Conservation (phyloP, 2,329 filamentous ascomycete species). For the Sordariomycetes sp. region DNA sequence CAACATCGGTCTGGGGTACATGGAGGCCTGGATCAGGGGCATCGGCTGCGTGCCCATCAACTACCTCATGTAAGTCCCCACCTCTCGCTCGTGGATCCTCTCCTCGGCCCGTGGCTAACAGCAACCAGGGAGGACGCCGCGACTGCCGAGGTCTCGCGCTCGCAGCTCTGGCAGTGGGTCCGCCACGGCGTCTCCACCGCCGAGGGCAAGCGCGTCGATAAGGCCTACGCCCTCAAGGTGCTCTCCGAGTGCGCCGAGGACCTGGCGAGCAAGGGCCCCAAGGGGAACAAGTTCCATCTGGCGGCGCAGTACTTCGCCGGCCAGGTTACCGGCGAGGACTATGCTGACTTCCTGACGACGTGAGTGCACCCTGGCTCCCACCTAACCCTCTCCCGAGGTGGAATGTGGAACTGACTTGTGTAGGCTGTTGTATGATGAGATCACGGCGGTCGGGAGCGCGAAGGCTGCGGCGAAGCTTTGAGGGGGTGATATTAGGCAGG, state of each 20-base stretch:
- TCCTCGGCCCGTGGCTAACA: background rate
- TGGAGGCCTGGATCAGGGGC: conserved; percentile 96
- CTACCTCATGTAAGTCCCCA: conserved; percentile 61
- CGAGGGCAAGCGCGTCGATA: conserved; percentile 88
- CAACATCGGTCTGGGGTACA: conserved; percentile 92
- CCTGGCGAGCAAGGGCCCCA: conserved; percentile 61
- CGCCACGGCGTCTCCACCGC: conserved; percentile 62
- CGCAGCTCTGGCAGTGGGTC: conserved; percentile 95
- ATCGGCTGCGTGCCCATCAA: conserved; percentile 96
- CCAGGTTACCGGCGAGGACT: conserved; percentile 95
- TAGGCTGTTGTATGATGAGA: conserved; percentile 79
- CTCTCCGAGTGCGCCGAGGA: conserved; percentile 77
- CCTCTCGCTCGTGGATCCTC: background rate
- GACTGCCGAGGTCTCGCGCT: conserved; percentile 89
- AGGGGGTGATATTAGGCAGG: conserved; percentile 8
- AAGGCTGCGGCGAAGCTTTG: conserved; percentile 54
- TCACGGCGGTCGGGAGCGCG: conserved; percentile 60
- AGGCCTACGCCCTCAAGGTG: conserved; percentile 77
- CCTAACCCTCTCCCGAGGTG: background rate
- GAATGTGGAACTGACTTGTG: background rate
- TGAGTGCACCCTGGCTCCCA: conserved; percentile 42
- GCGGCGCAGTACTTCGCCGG: conserved; percentile 86
- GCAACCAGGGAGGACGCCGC: conserved; percentile 71
- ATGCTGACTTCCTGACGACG: conserved; percentile 88
- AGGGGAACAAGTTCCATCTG: conserved; percentile 85